A percentile compares a stretch with the other conserved stretches of the same genome.
phyloP scores from a whole-genome alignment of 768 basidiomycete genomes.

The Astraeus odoratus region DNA sequence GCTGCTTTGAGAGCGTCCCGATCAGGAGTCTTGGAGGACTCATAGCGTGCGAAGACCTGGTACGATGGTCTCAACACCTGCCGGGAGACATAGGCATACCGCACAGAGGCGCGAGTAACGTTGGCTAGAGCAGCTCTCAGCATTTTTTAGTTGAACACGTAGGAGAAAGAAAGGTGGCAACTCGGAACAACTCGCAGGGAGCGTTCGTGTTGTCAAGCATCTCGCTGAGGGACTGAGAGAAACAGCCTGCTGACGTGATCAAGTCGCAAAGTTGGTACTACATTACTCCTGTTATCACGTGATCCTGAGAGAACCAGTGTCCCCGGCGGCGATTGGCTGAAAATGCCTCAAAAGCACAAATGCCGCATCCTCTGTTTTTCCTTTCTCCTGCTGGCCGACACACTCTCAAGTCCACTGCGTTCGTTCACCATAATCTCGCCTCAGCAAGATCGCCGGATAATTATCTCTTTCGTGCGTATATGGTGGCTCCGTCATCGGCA shows the following conservation, averaged over 20 bases:
- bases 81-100: conserved; percentile 5
- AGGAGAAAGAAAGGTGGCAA: background rate
- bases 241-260: conserved; percentile 6
- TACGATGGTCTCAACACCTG: conserved; percentile 6
- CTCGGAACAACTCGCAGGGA: background rate
- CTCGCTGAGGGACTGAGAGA: no score
- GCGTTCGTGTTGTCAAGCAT: no score
- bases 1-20: conserved; percentile 21
- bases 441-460: no score
- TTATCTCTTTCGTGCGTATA: no score
- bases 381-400: background rate
- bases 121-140: conserved; percentile 16
- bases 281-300: conserved; percentile 8
- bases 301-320: conserved; percentile 3
- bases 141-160: no score
- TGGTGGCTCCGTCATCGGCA: no score
- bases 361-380: conserved; percentile 28
- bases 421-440: background rate
- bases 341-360: conserved; percentile 24
- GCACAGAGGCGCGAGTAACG: conserved; percentile 9
- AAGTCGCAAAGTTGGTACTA: background rate
- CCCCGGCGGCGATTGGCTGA: conserved; percentile 29
- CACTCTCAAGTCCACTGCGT: background rate
- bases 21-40: conserved; percentile 27
- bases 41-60: conserved; percentile 22